Evolutionary conservation across 768 basidiomycete species (phyloP).

Genomic region (Butyriboletus loyo): DNA sequence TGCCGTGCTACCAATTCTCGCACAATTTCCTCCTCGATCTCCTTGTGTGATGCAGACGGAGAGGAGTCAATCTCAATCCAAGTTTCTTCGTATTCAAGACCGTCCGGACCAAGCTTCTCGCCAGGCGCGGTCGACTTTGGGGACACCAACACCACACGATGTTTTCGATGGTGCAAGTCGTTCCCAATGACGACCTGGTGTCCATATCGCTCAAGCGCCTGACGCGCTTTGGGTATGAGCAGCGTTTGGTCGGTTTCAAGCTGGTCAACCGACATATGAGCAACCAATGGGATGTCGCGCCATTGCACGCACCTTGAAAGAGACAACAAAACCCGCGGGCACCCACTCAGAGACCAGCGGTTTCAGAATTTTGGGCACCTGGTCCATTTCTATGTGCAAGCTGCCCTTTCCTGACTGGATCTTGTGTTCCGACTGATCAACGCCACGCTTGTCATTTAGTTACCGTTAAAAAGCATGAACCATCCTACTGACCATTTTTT

Average conservation of each 20-base stretch:
- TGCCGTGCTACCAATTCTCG: slow-evolving; percentile 73
- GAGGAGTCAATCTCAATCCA: slow-evolving; percentile 63
- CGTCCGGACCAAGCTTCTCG: slow-evolving; percentile 13
- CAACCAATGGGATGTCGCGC: neutral
- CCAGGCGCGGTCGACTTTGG: slow-evolving; percentile 28
- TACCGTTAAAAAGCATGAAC: neutral
- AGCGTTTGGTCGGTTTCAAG: slow-evolving; percentile 87
- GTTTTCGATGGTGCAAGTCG: slow-evolving; percentile 87
- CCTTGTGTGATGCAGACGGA: slow-evolving; percentile 44
- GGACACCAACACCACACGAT: slow-evolving; percentile 90
- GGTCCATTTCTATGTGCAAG: slow-evolving; percentile 95
- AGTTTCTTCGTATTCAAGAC: slow-evolving; percentile 45
- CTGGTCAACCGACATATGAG: slow-evolving; percentile 39
- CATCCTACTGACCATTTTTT: slow-evolving; percentile 72
- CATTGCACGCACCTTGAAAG: slow-evolving; percentile 78
- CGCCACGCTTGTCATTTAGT: neutral
- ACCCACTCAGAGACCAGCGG: slow-evolving; percentile 95
- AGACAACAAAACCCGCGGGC: slow-evolving; percentile 85
- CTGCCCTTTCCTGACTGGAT: slow-evolving; percentile 97
- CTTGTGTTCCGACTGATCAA: slow-evolving; percentile 86
- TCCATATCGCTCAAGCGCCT: slow-evolving; percentile 88
- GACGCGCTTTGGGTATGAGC: slow-evolving; percentile 86
- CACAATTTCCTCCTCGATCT: slow-evolving; percentile 94
- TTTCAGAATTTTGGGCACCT: slow-evolving; percentile 94
- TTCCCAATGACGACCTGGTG: slow-evolving; percentile 98